These are phyloP conservation scores for Cercospora zeae-maydis DNA, from an alignment of 2,329 filamentous ascomycete genomes.

Conservation along the genomic window DNA sequence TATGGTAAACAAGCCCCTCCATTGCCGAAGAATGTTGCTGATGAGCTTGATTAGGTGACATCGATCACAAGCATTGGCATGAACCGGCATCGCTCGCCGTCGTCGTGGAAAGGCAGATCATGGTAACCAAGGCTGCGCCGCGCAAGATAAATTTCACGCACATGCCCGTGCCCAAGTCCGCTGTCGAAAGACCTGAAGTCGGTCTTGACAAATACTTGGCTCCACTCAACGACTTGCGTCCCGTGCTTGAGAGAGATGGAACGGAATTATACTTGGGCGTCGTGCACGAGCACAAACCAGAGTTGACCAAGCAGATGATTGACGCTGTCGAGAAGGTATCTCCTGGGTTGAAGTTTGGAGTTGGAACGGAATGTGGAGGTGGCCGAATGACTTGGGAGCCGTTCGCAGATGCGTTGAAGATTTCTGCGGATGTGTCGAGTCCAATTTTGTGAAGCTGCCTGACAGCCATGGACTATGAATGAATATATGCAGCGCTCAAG, in stretches of 20 bases:
- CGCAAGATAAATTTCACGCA: slow-evolving; percentile 43
- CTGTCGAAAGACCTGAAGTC: slow-evolving; percentile 26
- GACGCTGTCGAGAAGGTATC: slow-evolving; percentile 36
- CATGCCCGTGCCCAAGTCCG: slow-evolving; percentile 43
- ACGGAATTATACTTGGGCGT: slow-evolving; percentile 43
- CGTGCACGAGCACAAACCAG: slow-evolving; percentile 40
- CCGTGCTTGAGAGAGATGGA: slow-evolving; percentile 32
- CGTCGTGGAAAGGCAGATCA: slow-evolving; percentile 39
- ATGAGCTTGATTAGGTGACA: slow-evolving; percentile 32
- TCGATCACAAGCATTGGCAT: slow-evolving; percentile 44
- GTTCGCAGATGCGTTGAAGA: slow-evolving; percentile 29
- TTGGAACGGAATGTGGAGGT: slow-evolving; percentile 44
- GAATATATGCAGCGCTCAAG: no score
- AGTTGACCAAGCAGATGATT: slow-evolving; percentile 41
- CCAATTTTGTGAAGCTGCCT: not conserved
- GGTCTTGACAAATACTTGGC: slow-evolving; percentile 38
- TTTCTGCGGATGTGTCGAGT: slow-evolving; percentile 22
- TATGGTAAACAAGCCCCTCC: slow-evolving; percentile 37
- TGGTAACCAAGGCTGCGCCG: slow-evolving; percentile 29
- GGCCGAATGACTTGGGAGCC: slow-evolving; percentile 37
- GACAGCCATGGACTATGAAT: no score
- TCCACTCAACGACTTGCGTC: slow-evolving; percentile 36
- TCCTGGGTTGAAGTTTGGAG: slow-evolving; percentile 36
- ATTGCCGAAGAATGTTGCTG: not conserved
- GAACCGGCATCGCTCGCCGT: slow-evolving; percentile 40